phyloP scores from a whole-genome alignment of 352 stramenopile genomes.

The Pythium apleroticum region DNA sequence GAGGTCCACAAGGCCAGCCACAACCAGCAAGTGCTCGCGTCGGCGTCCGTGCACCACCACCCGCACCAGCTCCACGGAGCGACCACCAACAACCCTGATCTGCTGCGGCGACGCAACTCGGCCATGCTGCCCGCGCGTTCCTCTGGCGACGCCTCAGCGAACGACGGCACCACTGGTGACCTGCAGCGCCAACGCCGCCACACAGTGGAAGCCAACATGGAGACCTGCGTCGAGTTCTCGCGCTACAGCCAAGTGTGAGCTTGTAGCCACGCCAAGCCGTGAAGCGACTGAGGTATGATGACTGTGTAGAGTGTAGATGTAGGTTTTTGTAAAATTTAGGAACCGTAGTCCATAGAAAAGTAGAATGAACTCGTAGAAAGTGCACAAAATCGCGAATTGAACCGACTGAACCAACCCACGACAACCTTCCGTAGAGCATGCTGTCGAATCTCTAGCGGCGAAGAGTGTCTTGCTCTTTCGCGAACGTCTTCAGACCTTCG shows the following conservation, averaged over 20 bases:
- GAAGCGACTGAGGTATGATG: no score
- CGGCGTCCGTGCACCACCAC: constrained; percentile 3
- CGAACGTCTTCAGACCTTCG: constrained; percentile 33
- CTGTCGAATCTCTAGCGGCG: neutral
- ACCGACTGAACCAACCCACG: neutral
- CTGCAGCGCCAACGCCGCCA: constrained; percentile 13
- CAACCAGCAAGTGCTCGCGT: constrained; percentile 13
- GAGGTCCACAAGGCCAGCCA: constrained; percentile 25
- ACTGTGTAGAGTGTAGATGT: constrained; percentile 22
- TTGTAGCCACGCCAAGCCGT: no score
- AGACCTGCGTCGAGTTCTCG: constrained; percentile 52
- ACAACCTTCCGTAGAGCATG: no score
- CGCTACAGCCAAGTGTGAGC: constrained; percentile 46
- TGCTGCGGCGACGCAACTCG: constrained; percentile 27
- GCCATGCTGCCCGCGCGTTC: constrained; percentile 17
- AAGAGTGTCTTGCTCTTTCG: constrained; percentile 30
- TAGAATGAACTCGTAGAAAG: constrained; percentile 3
- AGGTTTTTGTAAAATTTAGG: constrained; percentile 6
- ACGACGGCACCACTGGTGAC: neutral
- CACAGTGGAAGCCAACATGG: constrained; percentile 26
- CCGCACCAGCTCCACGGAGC: constrained; percentile 12
- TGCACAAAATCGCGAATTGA: neutral
- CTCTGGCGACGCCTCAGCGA: neutral
- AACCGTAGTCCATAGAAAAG: constrained; percentile 5
- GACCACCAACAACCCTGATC: constrained; percentile 10